Conservation (phyloP, 371 early-diverging fungal genomes). For the Batkoa obscura region DNA sequence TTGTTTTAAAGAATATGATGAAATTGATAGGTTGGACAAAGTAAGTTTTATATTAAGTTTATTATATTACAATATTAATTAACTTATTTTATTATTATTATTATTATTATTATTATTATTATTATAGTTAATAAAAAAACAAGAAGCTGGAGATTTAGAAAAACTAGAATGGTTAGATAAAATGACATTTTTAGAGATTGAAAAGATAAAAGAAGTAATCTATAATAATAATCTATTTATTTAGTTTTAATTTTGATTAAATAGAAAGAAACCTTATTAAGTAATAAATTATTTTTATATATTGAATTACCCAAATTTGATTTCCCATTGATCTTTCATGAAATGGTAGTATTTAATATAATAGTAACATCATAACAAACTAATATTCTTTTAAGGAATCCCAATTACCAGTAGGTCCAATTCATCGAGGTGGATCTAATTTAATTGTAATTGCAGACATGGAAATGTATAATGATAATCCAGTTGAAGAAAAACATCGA, state of each 20-base stretch:
- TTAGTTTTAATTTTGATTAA: not conserved
- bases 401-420: too few species aligned
- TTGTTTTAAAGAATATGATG: too few species aligned
- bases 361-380: too few species aligned
- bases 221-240: not conserved
- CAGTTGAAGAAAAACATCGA: conserved; percentile 89
- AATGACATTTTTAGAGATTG: conserved; percentile 64
- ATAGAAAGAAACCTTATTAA: conserved; percentile 27
- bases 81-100: conserved; percentile 48
- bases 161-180: conserved; percentile 81
- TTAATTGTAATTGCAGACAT: conserved; percentile 22
- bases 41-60: too few species aligned
- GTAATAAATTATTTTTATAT: conserved; percentile 47
- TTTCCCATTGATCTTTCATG: conserved; percentile 79
- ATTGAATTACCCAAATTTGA: conserved; percentile 84
- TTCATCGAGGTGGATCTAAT: not conserved
- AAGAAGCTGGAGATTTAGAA: conserved; percentile 68
- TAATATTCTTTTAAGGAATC: too few species aligned
- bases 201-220: conserved; percentile 44
- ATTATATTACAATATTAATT: too few species aligned
- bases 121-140: conserved; percentile 50
- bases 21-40: conserved; percentile 25
- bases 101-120: not conserved
- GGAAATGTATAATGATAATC: conserved; percentile 62
- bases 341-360: conserved; percentile 18